Conservation (phyloP, 768 basidiomycete genomes). For the Boletus sp. region DNA sequence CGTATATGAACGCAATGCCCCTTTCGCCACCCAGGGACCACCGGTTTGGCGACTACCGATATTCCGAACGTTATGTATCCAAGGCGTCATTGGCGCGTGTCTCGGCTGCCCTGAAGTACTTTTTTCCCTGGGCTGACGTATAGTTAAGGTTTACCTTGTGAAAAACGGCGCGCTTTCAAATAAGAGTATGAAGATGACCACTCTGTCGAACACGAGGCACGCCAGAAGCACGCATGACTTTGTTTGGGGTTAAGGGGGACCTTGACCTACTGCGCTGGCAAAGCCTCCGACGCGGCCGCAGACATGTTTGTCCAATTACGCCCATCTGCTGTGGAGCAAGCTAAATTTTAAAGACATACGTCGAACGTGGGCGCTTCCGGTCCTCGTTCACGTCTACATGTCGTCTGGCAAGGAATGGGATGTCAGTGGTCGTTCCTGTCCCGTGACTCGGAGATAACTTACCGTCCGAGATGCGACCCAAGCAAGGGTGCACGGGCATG, state of each 20-base stretch:
- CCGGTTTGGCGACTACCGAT: constrained; percentile 15
- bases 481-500: not conserved
- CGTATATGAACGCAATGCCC: constrained; percentile 7
- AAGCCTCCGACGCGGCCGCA: not conserved
- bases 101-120: constrained; percentile 12
- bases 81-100: constrained; percentile 16
- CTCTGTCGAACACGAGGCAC: constrained; percentile 25
- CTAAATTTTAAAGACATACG: not conserved
- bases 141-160: constrained; percentile 22
- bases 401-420: not conserved
- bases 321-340: not conserved
- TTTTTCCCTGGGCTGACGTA: constrained; percentile 17
- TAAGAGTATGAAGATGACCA: constrained; percentile 3
- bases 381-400: not conserved
- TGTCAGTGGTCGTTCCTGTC: not conserved
- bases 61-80: constrained; percentile 9
- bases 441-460: not conserved
- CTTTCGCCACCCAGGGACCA: constrained; percentile 26
- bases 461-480: constrained; percentile 8
- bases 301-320: not conserved
- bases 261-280: not conserved
- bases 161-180: constrained; percentile 6
- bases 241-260: constrained; percentile 25
- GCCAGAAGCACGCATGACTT: constrained; percentile 27
- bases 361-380: not conserved